Evolutionary conservation across 1,284 basidiomycete species (phyloP), one percentile per base, ranked within the genome.

Genomic region (Ceratobasidium sp.): DNA sequence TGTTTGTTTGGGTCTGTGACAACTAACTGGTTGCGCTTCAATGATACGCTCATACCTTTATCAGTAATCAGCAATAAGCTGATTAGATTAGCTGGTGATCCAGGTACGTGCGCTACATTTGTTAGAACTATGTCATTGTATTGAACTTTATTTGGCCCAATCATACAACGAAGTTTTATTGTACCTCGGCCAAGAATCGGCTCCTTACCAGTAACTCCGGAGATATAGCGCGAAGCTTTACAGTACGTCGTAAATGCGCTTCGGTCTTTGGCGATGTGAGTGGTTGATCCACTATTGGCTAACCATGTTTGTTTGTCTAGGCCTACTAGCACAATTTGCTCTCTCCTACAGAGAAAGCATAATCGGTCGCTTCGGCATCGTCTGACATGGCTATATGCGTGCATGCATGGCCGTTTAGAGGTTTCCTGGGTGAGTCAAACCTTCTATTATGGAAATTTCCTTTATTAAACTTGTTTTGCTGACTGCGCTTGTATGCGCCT

Each of bases 41-140:
- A n/a, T 6, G 39, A 63, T 42, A 63, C 39, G 15, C 39, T n/a
- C 61, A 63, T 63, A 12, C 61, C 61, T 63, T 63, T 63, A 63
- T 63, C 61, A 20, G 61, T 63, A 5, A 63, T 42, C 33, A 63
- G 61, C 28, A 20, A 63, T 63, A 63, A 61, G 0, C 85, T 86
- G 9, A 87, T 80, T 1, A 87, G 83, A 63, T 86, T 86, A 77
- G 84, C 83, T 0, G 82, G 83, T 18, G 84, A 80, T 28, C 80
- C 78, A 0, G 86, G 86, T 10, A 82, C 83, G 72, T 86, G 84
- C 0, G 86, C 55, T 0, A 83, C 82, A 73, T 86, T 79, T 23
- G 77, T 82, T 0, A 87, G 81, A 0, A 77, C 81, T 51, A 84
- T 78, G 33, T 0, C 40, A 10, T 4, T 60, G 56, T 2, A 42